These are phyloP conservation scores for Ganoderma leucocontextum DNA, from an alignment of 1,284 basidiomycete genomes.

Conservation along the genomic window DNA sequence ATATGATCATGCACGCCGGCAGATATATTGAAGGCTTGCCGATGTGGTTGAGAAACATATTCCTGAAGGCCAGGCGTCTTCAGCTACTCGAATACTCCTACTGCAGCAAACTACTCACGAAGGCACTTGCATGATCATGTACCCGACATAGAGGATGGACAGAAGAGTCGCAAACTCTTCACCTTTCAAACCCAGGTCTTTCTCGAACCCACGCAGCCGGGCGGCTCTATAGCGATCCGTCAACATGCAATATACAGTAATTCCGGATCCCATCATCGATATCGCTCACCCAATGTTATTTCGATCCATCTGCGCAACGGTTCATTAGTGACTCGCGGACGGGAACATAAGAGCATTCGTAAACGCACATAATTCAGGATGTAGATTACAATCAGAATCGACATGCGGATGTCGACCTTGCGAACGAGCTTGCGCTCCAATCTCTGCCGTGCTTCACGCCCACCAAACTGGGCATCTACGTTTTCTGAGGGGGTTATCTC, in stretches of 20 bases:
- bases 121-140: slow-evolving; percentile 83
- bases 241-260: neutral
- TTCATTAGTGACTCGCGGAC: neutral
- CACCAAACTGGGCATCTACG: slow-evolving; percentile 50
- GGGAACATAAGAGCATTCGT: too few species aligned
- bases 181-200: slow-evolving; percentile 71
- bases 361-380: slow-evolving; percentile 68
- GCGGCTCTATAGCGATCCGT: slow-evolving; percentile 56
- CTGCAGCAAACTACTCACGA: slow-evolving; percentile 54
- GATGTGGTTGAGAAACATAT: slow-evolving; percentile 77
- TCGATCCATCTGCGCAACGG: slow-evolving; percentile 60
- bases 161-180: slow-evolving; percentile 76
- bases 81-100: neutral
- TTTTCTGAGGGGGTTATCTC: slow-evolving; percentile 22
- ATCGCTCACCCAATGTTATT: slow-evolving; percentile 65
- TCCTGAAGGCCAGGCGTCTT: slow-evolving; percentile 47
- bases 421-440: slow-evolving; percentile 61
- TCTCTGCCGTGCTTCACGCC: slow-evolving; percentile 47
- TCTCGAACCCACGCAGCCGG: slow-evolving; percentile 72
- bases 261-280: slow-evolving; percentile 18
- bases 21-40: slow-evolving; percentile 80
- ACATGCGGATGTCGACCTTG: slow-evolving; percentile 71
- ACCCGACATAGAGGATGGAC: slow-evolving; percentile 82
- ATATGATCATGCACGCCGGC: slow-evolving; percentile 73
- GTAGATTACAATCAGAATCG: slow-evolving; percentile 71